phyloP scores from a whole-genome alignment of 2,329 filamentous ascomycete genomes.

The Phoma herbarum region DNA sequence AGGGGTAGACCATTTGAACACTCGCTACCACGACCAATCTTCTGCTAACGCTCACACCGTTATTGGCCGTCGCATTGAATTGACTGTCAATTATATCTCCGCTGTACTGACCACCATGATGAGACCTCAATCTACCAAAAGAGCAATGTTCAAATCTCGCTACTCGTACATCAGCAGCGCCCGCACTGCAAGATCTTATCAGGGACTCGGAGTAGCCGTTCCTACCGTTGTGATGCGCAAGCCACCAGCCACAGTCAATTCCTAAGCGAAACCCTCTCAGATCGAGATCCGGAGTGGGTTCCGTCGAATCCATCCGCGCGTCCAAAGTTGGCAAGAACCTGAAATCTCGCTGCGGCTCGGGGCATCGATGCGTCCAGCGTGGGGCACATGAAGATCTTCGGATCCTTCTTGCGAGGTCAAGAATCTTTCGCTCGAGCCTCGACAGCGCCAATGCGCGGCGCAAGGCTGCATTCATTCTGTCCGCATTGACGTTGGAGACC shows the following conservation, averaged over 20 bases:
- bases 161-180: conserved; percentile 1
- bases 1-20: conserved; percentile 5
- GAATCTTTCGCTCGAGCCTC: conserved; percentile 14
- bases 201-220: conserved; percentile 7
- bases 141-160: background rate
- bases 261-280: conserved; percentile 20
- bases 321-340: conserved; percentile 5
- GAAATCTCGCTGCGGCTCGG: conserved; percentile 17
- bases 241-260: conserved; percentile 19
- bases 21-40: background rate
- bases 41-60: background rate
- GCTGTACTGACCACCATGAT: background rate
- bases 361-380: conserved; percentile 11
- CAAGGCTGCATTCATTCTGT: background rate
- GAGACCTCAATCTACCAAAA: background rate
- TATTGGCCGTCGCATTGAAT: background rate
- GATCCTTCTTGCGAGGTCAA: conserved; percentile 9
- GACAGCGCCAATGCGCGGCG: conserved; percentile 2
- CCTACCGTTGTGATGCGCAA: conserved; percentile 10
- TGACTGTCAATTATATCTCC: no score
- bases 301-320: conserved; percentile 14
- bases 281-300: conserved; percentile 21
- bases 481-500: background rate
- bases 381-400: conserved; percentile 18
- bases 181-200: background rate